Evolutionary conservation across 371 early-diverging fungal species (phyloP).

Genomic region (Lichtheimia hyalospora): DNA sequence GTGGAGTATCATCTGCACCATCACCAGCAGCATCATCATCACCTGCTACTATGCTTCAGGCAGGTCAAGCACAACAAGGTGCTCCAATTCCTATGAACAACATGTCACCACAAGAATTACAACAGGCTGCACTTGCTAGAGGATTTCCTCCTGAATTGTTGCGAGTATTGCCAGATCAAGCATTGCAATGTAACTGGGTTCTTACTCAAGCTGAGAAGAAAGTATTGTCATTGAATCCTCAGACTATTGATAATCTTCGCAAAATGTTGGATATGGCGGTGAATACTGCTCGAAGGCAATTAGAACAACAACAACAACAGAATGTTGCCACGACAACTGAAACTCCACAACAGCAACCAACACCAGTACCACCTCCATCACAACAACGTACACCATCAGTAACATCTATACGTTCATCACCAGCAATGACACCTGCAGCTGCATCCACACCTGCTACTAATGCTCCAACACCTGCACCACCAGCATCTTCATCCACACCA

Average conservation of each 20-base stretch:
- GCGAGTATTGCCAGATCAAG: not conserved
- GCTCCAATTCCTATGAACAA: not conserved
- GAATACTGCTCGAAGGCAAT: constrained; percentile 20
- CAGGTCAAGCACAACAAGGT: not conserved
- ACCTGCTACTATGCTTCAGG: not conserved
- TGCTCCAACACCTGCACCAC: constrained; percentile 32
- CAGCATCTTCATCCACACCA: constrained; percentile 4
- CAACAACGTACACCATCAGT: constrained; percentile 43
- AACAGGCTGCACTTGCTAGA: not conserved
- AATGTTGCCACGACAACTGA: constrained; percentile 2
- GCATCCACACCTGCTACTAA: constrained; percentile 9
- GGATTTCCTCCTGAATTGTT: not conserved
- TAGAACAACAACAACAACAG: constrained; percentile 10
- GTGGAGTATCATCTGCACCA: not conserved
- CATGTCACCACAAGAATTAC: not conserved
- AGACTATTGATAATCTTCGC: not conserved
- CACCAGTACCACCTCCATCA: constrained; percentile 62
- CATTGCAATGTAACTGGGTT: not conserved
- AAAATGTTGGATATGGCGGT: constrained; percentile 26
- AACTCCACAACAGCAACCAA: constrained; percentile 15
- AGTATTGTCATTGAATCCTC: not conserved
- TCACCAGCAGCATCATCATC: constrained; percentile 23
- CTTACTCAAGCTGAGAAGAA: constrained; percentile 1
- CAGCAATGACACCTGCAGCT: constrained; percentile 7
- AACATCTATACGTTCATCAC: constrained; percentile 9